These are phyloP conservation scores for Termitomyces sp. DNA, from an alignment of 768 basidiomycete genomes.

Conservation along the genomic window DNA sequence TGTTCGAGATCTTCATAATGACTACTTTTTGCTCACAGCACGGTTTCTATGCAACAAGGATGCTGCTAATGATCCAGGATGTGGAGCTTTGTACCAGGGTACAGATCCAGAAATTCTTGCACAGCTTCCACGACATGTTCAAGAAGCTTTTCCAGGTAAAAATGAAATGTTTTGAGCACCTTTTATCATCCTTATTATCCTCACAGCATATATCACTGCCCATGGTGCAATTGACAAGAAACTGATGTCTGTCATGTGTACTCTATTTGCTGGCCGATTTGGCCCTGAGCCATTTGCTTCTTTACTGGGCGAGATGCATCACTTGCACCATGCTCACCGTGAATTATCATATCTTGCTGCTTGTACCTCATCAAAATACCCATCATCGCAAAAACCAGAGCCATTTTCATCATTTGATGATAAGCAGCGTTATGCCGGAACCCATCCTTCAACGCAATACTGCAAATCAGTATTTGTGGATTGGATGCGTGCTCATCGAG, in stretches of 20 bases:
- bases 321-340: background rate
- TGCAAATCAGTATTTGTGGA: background rate
- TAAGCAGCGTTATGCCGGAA: background rate
- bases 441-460: background rate
- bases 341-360: constrained; percentile 1
- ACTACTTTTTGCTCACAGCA: background rate
- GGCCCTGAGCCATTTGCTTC: background rate
- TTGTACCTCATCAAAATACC: background rate
- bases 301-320: background rate
- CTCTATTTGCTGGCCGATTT: background rate
- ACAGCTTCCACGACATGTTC: background rate
- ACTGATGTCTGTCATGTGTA: background rate
- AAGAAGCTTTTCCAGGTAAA: constrained; percentile 1
- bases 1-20: background rate
- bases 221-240: background rate
- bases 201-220: background rate
- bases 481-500: background rate
- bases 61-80: background rate
- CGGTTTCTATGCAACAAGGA: constrained; percentile 1
- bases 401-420: background rate
- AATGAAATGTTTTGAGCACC: background rate
- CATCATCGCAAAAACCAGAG: background rate
- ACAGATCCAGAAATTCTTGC: background rate
- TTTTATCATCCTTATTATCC: background rate
- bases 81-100: background rate